A percentile compares a stretch with the other conserved stretches of the same genome.
Conservation (phyloP, 176 grass and related monocot species). For the Eragrostis nindensis region DNA sequence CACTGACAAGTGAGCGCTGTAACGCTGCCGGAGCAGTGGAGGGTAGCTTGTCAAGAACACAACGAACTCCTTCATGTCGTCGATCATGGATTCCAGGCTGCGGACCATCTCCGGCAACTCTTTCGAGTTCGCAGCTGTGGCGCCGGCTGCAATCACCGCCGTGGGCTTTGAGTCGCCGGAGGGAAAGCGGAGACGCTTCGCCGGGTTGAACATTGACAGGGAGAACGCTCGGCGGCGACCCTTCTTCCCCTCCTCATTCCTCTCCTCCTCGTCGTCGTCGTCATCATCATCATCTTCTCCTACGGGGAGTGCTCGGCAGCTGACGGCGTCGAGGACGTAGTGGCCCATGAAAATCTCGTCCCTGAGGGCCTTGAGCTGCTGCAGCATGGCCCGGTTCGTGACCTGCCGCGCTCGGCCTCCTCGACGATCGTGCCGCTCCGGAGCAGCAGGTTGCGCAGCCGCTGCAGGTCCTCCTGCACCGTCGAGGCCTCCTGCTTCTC, state of each 20-base stretch:
- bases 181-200: not conserved
- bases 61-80: not conserved
- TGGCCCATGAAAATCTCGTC: not conserved
- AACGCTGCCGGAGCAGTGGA: not conserved
- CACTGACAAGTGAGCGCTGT: not conserved
- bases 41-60: not conserved
- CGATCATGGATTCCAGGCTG: not conserved
- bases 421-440: not conserved
- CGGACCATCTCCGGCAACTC: not conserved
- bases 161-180: not conserved
- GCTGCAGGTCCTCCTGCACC: not conserved
- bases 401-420: not conserved
- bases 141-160: too few species aligned
- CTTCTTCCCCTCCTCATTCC: not conserved
- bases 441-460: not conserved
- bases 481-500: not conserved
- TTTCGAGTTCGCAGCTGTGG: too few species aligned
- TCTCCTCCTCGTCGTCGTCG: too few species aligned
- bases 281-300: not conserved
- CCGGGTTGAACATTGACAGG: not conserved
- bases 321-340: not conserved
- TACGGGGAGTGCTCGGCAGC: not conserved
- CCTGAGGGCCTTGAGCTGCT: not conserved
- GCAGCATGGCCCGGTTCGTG: not conserved
- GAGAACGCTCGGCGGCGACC: not conserved